Percentiles rank a stretch among this genome's conserved stretches.
These are phyloP conservation scores for Hebeloma cylindrosporum DNA, from an alignment of 768 basidiomycete genomes.

Conservation along the genomic window DNA sequence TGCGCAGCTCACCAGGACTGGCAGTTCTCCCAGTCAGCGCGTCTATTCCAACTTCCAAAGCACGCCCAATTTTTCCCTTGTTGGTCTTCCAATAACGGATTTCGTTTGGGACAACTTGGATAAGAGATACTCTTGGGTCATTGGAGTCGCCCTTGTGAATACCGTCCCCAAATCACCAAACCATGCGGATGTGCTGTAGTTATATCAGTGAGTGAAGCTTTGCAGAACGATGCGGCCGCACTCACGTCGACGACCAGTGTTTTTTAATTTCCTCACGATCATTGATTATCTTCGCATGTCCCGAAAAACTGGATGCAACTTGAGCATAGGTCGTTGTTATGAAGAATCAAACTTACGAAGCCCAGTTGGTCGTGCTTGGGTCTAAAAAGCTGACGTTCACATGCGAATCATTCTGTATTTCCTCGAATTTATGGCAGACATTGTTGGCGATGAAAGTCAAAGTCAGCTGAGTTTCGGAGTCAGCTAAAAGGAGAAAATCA, in stretches of 20 bases:
- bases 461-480: constrained; percentile 46
- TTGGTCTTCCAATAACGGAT: constrained; percentile 81
- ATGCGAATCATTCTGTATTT: constrained; percentile 71
- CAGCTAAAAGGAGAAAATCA: constrained; percentile 15
- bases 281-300: constrained; percentile 63
- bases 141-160: constrained; percentile 76
- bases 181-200: constrained; percentile 64
- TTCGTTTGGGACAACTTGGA: constrained; percentile 77
- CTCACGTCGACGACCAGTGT: constrained; percentile 59
- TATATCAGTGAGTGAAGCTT: neutral
- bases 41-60: constrained; percentile 57
- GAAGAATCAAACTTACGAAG: constrained; percentile 39
- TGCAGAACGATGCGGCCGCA: constrained; percentile 4
- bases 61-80: constrained; percentile 55
- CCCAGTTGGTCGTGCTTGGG: constrained; percentile 72
- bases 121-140: constrained; percentile 78
- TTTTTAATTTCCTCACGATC: constrained; percentile 65
- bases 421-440: constrained; percentile 69
- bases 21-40: constrained; percentile 62
- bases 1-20: constrained; percentile 74
- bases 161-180: constrained; percentile 86
- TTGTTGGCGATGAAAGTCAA: constrained; percentile 77
- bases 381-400: constrained; percentile 84
- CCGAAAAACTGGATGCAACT: constrained; percentile 48
- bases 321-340: neutral